A percentile compares a stretch with the other conserved stretches of the same genome.
phyloP scores from a whole-genome alignment of 768 basidiomycete genomes.

The Lentinus brumalis region DNA sequence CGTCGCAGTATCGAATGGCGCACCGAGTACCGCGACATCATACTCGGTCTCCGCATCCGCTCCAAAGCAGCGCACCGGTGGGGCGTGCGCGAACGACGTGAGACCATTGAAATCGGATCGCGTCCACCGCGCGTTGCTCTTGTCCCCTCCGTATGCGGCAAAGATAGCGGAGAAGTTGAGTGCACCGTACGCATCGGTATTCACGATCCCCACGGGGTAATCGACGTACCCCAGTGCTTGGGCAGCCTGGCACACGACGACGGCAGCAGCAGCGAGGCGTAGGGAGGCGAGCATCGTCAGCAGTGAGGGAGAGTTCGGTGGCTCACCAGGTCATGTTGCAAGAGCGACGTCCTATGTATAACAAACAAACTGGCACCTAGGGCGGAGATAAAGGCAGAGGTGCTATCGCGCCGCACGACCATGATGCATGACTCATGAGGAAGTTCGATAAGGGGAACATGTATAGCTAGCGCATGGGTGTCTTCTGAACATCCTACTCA shows the following conservation, averaged over 20 bases:
- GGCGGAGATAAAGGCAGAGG: too few relatives aligned
- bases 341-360: too few relatives aligned
- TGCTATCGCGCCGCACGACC: too few relatives aligned
- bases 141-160: conserved; percentile 6
- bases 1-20: conserved; percentile 37
- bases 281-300: conserved; percentile 9
- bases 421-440: too few relatives aligned
- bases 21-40: conserved; percentile 34
- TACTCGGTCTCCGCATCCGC: conserved; percentile 24
- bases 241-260: conserved; percentile 6
- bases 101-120: conserved; percentile 30
- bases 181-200: not conserved
- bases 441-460: too few relatives aligned
- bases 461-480: too few relatives aligned
- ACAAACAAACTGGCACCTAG: too few relatives aligned
- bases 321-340: too few relatives aligned
- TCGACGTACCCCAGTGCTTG: conserved; percentile 5
- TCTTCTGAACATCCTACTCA: too few relatives aligned
- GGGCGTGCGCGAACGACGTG: conserved; percentile 30
- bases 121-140: conserved; percentile 17
- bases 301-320: too few relatives aligned
- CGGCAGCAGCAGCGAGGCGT: conserved; percentile 2
- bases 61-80: conserved; percentile 33
- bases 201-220: conserved; percentile 15
- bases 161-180: conserved; percentile 20